Percentiles rank a stretch among this genome's conserved stretches.
Conservation (phyloP, 495 filamentous ascomycete species). For the Trichoderma gamsii region DNA sequence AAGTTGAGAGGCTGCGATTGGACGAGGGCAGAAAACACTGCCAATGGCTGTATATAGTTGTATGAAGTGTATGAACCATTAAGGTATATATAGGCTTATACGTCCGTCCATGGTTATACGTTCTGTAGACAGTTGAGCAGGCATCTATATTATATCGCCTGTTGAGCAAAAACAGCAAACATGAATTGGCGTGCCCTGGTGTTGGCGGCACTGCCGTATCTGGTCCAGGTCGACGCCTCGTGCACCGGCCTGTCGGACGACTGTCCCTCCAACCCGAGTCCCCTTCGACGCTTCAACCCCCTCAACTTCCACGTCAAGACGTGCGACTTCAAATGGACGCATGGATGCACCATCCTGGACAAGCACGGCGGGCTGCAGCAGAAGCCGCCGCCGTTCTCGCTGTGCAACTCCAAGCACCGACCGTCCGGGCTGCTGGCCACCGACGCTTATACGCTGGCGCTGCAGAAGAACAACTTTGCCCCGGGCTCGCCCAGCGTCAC, state of each 20-base stretch:
- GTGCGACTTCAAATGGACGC: constrained; percentile 15
- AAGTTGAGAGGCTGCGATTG: not conserved
- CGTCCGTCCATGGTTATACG: not conserved
- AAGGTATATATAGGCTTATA: not conserved
- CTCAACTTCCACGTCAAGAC: constrained; percentile 14
- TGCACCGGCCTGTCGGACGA: constrained; percentile 14
- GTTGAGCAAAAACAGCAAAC: not conserved
- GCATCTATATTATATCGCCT: too few relatives aligned
- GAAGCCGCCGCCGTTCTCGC: constrained; percentile 12
- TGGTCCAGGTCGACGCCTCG: not conserved
- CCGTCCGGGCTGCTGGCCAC: constrained; percentile 6
- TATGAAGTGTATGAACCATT: not conserved
- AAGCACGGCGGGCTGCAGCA: constrained; percentile 11
- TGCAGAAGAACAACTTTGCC: constrained; percentile 13
- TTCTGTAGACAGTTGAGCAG: too few relatives aligned
- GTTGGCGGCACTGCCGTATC: constrained; percentile 4
- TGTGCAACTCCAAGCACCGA: constrained; percentile 1
- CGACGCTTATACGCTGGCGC: constrained; percentile 16
- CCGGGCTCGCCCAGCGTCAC: constrained; percentile 8
- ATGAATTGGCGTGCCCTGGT: constrained; percentile 14
- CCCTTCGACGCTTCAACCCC: not conserved
- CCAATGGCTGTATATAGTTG: not conserved
- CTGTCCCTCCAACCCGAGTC: constrained; percentile 13
- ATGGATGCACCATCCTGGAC: constrained; percentile 12
- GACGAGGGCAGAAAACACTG: not conserved